Evolutionary conservation across 495 filamentous ascomycete species (phyloP), one percentile per base, ranked within the genome.

Genomic region (Physcia stellaris): DNA sequence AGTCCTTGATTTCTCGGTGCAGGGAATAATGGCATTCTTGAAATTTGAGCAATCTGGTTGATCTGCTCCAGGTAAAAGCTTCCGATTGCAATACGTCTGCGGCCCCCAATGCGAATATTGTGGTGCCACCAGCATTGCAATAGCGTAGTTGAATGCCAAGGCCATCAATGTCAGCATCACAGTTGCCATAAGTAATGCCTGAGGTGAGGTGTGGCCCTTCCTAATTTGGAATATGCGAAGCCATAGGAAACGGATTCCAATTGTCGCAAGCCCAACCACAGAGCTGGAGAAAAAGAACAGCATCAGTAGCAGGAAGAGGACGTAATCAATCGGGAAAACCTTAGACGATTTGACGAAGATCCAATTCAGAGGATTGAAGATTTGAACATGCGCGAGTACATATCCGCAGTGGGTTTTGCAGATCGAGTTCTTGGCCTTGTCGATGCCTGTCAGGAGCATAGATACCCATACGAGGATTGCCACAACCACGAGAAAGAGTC

Each of bases 161-260:
- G 79, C 80, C 24, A 87, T 86, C 47, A 96, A 68, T 18, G 85
- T 85, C 30, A 96, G 63, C 71, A 98, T 78, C 24, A 87, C 82
- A 2, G 86, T 95, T 21, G 84, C 80, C 45, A 94, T 68, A 26
- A 98, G 71, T n/a, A 98, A 61, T 11, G 87, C 92, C 53, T 96
- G 88, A 3, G 90, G 90, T 2, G 83, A 76, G 0, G 88, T 95
- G 51, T 86, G 79, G 29, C 86, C 83, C 47, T 78, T 82, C 40
- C 86, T 73, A 51, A 98, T 83, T 53, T 80, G 77, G 68, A 95
- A 96, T 36, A 98, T 68, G 35, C 68, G 76, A 43, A 96, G 60
- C 92, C 92, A 98, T 32, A 98, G 68, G 67, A 98, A 94, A 37
- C 90, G 78, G 50, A 98, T 94, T 24, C 90, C 90, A 36, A 96